phyloP scores from a whole-genome alignment of 805 yeast species.

The Gaillardinia entomophila region DNA sequence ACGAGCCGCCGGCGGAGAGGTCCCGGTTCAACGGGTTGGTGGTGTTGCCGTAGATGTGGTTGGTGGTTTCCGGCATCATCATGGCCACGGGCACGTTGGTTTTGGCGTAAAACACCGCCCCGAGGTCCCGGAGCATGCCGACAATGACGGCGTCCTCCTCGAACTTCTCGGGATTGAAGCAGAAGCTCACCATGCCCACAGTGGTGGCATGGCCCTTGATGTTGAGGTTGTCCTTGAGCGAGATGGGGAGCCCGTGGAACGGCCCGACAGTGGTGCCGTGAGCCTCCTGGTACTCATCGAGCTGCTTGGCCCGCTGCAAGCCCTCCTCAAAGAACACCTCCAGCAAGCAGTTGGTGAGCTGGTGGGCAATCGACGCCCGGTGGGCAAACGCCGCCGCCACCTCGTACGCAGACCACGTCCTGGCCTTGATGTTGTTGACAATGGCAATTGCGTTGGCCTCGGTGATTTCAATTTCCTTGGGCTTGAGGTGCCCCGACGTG shows the following conservation, averaged over 20 bases:
- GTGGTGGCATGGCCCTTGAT: conserved; percentile 44
- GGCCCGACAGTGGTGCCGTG: conserved; percentile 18
- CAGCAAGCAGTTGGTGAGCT: conserved; percentile 36
- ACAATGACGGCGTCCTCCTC: conserved; percentile 36
- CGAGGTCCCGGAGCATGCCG: conserved; percentile 33
- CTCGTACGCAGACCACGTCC: conserved; percentile 33
- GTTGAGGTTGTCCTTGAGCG: conserved; percentile 40
- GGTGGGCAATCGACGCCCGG: conserved; percentile 55
- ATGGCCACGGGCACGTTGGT: conserved; percentile 50
- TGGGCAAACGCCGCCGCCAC: conserved; percentile 54
- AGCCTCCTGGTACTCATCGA: conserved; percentile 16
- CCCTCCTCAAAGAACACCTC: conserved; percentile 32
- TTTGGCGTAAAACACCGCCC: conserved; percentile 51
- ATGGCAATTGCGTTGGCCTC: conserved; percentile 21
- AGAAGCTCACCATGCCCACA: conserved; percentile 43
- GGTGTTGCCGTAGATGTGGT: conserved; percentile 42
- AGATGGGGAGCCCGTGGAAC: conserved; percentile 24
- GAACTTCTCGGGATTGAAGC: conserved; percentile 27
- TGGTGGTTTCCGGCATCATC: conserved; percentile 44
- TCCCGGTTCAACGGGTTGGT: conserved; percentile 39
- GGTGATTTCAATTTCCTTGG: conserved; percentile 36
- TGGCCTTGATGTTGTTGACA: conserved; percentile 18
- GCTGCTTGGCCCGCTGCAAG: conserved; percentile 13
- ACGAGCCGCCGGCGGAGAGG: conserved; percentile 47
- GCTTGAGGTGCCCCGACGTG: conserved; percentile 26